Conservation (phyloP, 129 eudicot genomes). For the Lactuca saligna region DNA sequence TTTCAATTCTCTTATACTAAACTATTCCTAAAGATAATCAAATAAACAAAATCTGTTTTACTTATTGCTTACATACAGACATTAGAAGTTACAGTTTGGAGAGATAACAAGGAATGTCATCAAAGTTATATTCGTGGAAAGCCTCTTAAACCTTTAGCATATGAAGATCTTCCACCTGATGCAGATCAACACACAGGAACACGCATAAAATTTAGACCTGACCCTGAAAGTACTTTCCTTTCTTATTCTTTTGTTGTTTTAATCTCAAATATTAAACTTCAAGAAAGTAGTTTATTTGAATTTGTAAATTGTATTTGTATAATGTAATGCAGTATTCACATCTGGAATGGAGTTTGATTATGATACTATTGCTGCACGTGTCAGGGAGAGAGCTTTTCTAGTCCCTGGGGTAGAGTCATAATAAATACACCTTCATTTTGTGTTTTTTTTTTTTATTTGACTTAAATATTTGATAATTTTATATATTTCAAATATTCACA, state of each 20-base stretch:
- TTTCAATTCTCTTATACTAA: not conserved
- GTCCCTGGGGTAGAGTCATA: conserved; percentile 71
- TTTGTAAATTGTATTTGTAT: not conserved
- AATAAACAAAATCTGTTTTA: not conserved
- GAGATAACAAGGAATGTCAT: conserved; percentile 72
- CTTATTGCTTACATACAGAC: conserved; percentile 49
- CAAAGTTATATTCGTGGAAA: conserved; percentile 91
- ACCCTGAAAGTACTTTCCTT: conserved; percentile 51
- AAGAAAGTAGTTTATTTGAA: not conserved
- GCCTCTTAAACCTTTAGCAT: conserved; percentile 56
- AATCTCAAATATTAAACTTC: not conserved
- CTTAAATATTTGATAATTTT: not conserved
- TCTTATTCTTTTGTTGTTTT: not conserved
- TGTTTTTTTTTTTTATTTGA: conserved; percentile 8
- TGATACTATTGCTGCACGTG: conserved; percentile 87
- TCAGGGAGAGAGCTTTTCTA: conserved; percentile 92
- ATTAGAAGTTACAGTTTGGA: conserved; percentile 91
- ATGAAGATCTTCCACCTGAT: conserved; percentile 57
- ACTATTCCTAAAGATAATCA: not conserved
- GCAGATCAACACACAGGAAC: conserved; percentile 61
- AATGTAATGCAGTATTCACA: conserved; percentile 68
- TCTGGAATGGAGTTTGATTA: conserved; percentile 82
- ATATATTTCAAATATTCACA: conserved; percentile 33
- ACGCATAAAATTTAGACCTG: conserved; percentile 80
- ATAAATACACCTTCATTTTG: not conserved